These are phyloP conservation scores for Coriaria nepalensis DNA, from an alignment of 306 rosid species.

Conservation along the genomic window DNA sequence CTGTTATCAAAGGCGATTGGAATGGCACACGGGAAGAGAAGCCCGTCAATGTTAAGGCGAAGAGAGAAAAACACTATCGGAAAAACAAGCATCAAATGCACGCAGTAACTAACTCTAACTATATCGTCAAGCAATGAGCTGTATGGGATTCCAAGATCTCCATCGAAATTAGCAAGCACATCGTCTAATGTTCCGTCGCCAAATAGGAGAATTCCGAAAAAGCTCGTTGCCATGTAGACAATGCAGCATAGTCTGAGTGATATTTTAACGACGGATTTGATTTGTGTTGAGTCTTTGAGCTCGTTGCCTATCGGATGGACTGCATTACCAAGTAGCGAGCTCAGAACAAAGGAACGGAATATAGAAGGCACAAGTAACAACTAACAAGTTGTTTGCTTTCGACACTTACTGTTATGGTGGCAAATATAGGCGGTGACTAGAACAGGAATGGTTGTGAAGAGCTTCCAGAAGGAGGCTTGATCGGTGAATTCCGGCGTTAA, in stretches of 20 bases:
- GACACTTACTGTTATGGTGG: conserved; percentile 43
- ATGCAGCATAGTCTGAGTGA: conserved; percentile 43
- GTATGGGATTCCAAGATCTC: conserved; percentile 55
- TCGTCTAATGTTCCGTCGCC: conserved; percentile 61
- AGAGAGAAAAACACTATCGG: conserved; percentile 67
- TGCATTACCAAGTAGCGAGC: conserved; percentile 13
- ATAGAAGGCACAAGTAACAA: too few relatives aligned
- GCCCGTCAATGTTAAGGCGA: conserved; percentile 58
- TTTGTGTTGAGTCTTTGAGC: conserved; percentile 34
- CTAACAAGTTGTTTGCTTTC: background rate
- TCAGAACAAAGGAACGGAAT: background rate
- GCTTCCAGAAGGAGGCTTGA: conserved; percentile 54
- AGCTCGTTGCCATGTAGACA: conserved; percentile 44
- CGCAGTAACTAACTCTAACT: conserved; percentile 60
- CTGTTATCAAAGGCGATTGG: conserved; percentile 37
- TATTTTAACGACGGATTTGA: conserved; percentile 38
- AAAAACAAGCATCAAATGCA: conserved; percentile 71
- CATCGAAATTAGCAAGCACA: conserved; percentile 64
- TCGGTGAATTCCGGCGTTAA: conserved; percentile 34
- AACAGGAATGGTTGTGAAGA: conserved; percentile 47
- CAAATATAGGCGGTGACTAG: conserved; percentile 61
- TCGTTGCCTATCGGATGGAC: conserved; percentile 62
- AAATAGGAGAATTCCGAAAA: conserved; percentile 48
- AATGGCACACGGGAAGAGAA: conserved; percentile 49
- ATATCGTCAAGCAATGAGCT: conserved; percentile 50